phyloP scores from a whole-genome alignment of 169 alveolate species.

The Plasmodium adleri region DNA sequence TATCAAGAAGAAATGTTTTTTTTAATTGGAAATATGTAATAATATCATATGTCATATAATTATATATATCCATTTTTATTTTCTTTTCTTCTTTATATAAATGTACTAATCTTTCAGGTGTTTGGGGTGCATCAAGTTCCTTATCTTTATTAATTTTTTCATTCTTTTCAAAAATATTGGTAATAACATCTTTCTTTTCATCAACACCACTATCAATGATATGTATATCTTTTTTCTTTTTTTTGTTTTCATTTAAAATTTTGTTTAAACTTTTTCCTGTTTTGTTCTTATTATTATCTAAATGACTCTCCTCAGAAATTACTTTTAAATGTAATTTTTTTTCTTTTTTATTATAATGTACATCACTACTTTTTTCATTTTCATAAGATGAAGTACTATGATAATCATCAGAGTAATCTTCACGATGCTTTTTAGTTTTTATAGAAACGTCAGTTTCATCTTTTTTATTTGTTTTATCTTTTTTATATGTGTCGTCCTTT shows the following conservation, averaged over 20 bases:
- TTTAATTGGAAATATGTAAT: slow-evolving; percentile 65
- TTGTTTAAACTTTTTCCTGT: not conserved
- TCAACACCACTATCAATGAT: no score
- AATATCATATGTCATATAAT: slow-evolving; percentile 63
- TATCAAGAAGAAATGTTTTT: slow-evolving; percentile 66
- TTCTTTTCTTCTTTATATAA: slow-evolving; percentile 64
- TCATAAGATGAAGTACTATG: no score
- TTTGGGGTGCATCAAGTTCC: slow-evolving; percentile 7
- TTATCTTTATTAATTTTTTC: not conserved
- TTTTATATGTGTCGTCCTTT: not conserved
- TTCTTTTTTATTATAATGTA: not conserved
- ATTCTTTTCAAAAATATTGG: not conserved
- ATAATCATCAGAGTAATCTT: not conserved
- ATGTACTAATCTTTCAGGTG: slow-evolving; percentile 71
- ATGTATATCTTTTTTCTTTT: not conserved
- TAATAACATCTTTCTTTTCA: no score
- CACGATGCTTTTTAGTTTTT: not conserved
- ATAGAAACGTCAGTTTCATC: not conserved
- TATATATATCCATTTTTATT: slow-evolving; percentile 53
- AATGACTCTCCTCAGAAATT: not conserved
- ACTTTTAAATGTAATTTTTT: not conserved
- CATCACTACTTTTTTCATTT: not conserved
- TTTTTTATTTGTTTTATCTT: not conserved
- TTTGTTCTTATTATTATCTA: not conserved
- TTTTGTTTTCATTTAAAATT: not conserved